Base-by-base conservation (phyloP, 2,329 filamentous ascomycete species). In the Colletotrichum sp. region DNA sequence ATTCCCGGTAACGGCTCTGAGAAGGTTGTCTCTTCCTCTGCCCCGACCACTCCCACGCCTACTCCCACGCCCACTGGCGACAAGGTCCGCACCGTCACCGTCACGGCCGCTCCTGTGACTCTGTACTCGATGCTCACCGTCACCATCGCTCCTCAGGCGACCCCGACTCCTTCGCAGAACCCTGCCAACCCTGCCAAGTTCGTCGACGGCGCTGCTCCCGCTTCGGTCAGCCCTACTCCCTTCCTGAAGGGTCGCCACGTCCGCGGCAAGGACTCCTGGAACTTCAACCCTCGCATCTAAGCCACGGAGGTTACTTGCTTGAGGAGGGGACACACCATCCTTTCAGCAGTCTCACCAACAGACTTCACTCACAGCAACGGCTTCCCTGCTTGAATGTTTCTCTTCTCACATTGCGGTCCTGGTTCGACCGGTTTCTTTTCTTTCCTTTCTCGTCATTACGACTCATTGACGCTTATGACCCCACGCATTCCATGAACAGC, bases 111-210 rank as follows among this genome's bases (percentile, higher is more conserved):
- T 8, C 77, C 77, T 28, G 68, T 74, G 19, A 78, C 78, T 16
- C 71, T 72, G 3, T 73, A 68, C 28, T 72, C 60, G 15, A 72
- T 71, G 27, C 82, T 86, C 39, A 87, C 86, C 3, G 86, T 87
- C 55, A 88, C 86, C 1, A 83, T 86, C 61, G 78, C 77, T 32
- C 34, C 80, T 8, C 81, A 82, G 9, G 81, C 85, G 3, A 82
- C 69, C 16, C 57, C 81, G n/a, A 85, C 86, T 3, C 81, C 86
- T 11, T 75, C 84, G n/a, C 84, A 83, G 1, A 81, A 85, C 27
- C 83, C 84, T 74, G 88, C 85, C 1, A 81, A 85, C 27, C 83
- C 84, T 74, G 88, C 85, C n/a, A 80, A 86, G n/a, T 84, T 82
- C 16, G 84, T 83, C 11, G 80, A 81, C 70, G 69, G 79, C 48